phyloP scores from a whole-genome alignment of 1,139 yeast genomes.

The Geotrichum restrictum region DNA sequence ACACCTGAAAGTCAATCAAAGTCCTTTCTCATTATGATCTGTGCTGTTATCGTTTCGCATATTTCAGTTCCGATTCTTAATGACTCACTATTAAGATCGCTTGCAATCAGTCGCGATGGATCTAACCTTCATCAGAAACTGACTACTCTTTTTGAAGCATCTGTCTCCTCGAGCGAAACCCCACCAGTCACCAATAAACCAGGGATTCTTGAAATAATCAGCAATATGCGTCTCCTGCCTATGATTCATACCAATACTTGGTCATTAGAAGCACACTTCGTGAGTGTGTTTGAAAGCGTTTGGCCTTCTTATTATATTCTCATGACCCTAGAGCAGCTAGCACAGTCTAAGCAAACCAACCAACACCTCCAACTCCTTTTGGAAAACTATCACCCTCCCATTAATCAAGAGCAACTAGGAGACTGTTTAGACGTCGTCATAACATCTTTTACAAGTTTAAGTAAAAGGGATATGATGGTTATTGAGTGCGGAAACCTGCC shows the following conservation, averaged over 20 bases:
- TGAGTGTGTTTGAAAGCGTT: slow-evolving; percentile 9
- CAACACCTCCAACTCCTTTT: background rate
- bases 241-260: slow-evolving; percentile 9
- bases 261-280: slow-evolving; percentile 9
- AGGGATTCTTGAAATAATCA: slow-evolving; percentile 8
- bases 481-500: background rate
- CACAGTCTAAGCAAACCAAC: slow-evolving; percentile 1
- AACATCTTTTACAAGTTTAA: too few relatives aligned
- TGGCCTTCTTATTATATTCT: slow-evolving; percentile 12
- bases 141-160: too few relatives aligned
- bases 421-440: too few relatives aligned
- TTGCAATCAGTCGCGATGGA: background rate
- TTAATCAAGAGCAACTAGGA: background rate
- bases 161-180: background rate
- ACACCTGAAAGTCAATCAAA: background rate
- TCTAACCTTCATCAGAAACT: too few relatives aligned
- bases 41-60: slow-evolving; percentile 10
- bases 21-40: slow-evolving; percentile 7
- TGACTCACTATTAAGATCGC: background rate
- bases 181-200: slow-evolving; percentile 9
- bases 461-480: too few relatives aligned
- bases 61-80: slow-evolving; percentile 9
- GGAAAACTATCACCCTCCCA: background rate
- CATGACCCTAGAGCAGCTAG: slow-evolving; percentile 1
- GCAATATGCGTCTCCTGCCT: slow-evolving; percentile 8